Base-by-base conservation (phyloP, 2,329 filamentous ascomycete genomes). In the Stagonosporopsis chrysanthemi region DNA sequence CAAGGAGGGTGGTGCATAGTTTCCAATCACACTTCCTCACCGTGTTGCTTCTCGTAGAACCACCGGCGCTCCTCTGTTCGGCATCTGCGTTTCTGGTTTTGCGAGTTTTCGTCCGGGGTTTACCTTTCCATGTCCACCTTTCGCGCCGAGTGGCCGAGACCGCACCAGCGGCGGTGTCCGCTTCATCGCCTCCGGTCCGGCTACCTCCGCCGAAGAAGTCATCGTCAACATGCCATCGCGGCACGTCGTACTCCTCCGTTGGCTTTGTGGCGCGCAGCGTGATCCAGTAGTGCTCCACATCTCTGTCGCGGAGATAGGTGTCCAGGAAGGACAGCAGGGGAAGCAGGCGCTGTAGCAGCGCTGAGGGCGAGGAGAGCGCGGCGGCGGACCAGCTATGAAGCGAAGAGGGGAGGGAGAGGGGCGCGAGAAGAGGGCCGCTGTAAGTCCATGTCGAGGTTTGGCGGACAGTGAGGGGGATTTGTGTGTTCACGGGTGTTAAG, bases 151-250 rank as follows among this genome's bases (percentile, higher is more conserved):
- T 33, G 31, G 3, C 2, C 15, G 31, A n/a, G 31, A n/a, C 15
- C 5, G 31, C 15, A 7, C 14, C 31, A n/a, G 31, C 14, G 24
- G 8, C 8, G 8, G 24, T 26, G 31, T 33, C 31, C 14, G 14
- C 14, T n/a, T n/a, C 31, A n/a, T n/a, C 4, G 14, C 12, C 31
- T 15, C 8, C 11, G 5, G 14, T 15, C 4, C 14, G n/a, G 31
- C 31, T 15, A 7, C 12, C 31, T 5, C n/a, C 31, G 31, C 31
- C 31, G 63, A 76, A 83, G 66, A 83, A 83, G 15, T 80, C 67
- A 52, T 83, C 80, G 58, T 83, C 81, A 0, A 79, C 79, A 56
- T 83, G 81, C 81, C 81, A 83, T 43, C 81, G 69, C 0, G 79
- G 77, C 9, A 61, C 69, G 59, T 83, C 77, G 63, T 77, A 83